Base-by-base conservation (phyloP, 768 basidiomycete species). In the Daedaleopsis sinensis region DNA sequence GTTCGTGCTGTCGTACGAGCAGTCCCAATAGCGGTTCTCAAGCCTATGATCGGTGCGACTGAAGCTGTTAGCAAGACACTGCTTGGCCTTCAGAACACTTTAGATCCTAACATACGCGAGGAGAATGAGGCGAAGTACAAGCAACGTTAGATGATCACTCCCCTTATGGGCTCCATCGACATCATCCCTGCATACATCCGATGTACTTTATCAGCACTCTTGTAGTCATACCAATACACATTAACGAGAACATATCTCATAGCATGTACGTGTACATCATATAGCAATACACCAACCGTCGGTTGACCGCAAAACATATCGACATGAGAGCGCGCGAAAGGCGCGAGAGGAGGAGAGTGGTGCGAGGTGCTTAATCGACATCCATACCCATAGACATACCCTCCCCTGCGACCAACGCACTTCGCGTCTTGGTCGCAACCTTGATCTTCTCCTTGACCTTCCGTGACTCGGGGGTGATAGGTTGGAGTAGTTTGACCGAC, bases 91-190 rank as follows among this genome's bases (percentile, higher is more conserved):
- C 90, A 95, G 67, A 98, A 98, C 72, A 85, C 93, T 49, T 77
- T 99, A 68, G 95, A 98, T 73, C 95, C 96, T 11, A 84, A 88
- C 60, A 80, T 90, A 51, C 85, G 87, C 48, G 80, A 84, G 54
- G 94, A 96, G 71, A 90, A 89, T 67, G 91, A 92, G 66, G 94
- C 93, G 55, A 98, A 98, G 76, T 98, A 98, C 77, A 98, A 98
- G 75, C 84, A 87, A 48, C 87, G 85, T 61, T 89, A 79, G 58
- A 44, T 23, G 48, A 24, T 32, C 56, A 43, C 38, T 52, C 24
- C 21, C 21, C 18, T 19, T n/a, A 11, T 18, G 5, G 42, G 23
- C 47, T 62, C 51, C 51, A 36, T 18, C 18, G 32, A 59, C 50
- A 57, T 57, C 52, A 16, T 49, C 21, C n/a, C 46, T 5, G 5